These are phyloP conservation scores for Pseudofabraea citricarpa DNA, from an alignment of 2,329 filamentous ascomycete genomes.

Conservation along the genomic window DNA sequence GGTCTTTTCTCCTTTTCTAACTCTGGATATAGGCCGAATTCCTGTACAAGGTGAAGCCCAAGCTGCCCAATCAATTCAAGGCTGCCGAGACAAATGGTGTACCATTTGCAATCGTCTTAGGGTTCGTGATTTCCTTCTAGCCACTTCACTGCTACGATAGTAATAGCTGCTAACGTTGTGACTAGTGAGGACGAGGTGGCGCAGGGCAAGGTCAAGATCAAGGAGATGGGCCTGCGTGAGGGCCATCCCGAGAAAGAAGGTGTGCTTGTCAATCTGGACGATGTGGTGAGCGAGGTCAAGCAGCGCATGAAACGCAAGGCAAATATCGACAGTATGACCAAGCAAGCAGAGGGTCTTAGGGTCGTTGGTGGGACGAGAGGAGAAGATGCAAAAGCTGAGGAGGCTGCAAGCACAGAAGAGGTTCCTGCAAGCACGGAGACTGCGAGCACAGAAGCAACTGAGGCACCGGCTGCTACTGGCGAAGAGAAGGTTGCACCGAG, in stretches of 20 bases:
- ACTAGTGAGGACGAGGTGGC: constrained; percentile 71
- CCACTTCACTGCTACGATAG: not conserved
- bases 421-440: constrained; percentile 8
- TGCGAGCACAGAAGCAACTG: no score
- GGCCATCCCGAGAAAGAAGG: constrained; percentile 90
- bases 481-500: constrained; percentile 14
- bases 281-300: constrained; percentile 61
- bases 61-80: constrained; percentile 86
- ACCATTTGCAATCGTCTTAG: constrained; percentile 83
- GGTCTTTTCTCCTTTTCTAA: not conserved
- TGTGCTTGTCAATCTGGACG: constrained; percentile 61
- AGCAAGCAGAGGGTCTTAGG: constrained; percentile 23
- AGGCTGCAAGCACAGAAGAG: constrained; percentile 1
- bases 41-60: constrained; percentile 84
- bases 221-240: constrained; percentile 74
- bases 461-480: constrained; percentile 16
- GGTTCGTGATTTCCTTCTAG: constrained; percentile 28
- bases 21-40: constrained; percentile 63
- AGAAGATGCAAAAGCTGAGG: constrained; percentile 12
- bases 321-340: constrained; percentile 22
- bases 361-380: constrained; percentile 25
- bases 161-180: not conserved
- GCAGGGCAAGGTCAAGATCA: constrained; percentile 79
- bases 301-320: constrained; percentile 35
- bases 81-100: constrained; percentile 74